These are phyloP conservation scores for Begonia loranthoides DNA, from an alignment of 306 rosid species.

Conservation along the genomic window DNA sequence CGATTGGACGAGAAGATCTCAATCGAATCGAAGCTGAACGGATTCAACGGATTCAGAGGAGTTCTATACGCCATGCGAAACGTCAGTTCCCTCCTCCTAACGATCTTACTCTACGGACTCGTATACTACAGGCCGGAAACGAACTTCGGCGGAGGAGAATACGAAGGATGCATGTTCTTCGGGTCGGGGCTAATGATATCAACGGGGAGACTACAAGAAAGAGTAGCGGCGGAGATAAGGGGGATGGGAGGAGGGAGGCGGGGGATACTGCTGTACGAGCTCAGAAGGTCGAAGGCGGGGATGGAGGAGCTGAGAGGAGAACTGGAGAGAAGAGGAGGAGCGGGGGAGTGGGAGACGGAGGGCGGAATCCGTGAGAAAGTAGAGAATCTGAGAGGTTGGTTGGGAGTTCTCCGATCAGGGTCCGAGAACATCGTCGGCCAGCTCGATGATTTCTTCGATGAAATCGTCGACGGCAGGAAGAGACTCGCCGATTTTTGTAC, in stretches of 20 bases:
- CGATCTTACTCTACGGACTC: conserved; percentile 43
- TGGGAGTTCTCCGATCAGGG: conserved; percentile 60
- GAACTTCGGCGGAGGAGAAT: conserved; percentile 24
- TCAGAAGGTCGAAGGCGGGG: conserved; percentile 39
- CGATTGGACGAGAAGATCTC: conserved; percentile 21
- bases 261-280: conserved; percentile 51
- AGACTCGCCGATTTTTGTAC: conserved; percentile 21
- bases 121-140: conserved; percentile 58
- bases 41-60: conserved; percentile 72
- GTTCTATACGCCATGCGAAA: conserved; percentile 69
- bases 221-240: conserved; percentile 44
- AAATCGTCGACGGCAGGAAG: conserved; percentile 80
- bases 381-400: conserved; percentile 40
- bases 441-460: conserved; percentile 90
- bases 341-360: conserved; percentile 9
- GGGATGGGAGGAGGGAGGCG: conserved; percentile 35
- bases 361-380: not conserved
- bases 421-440: conserved; percentile 48
- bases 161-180: conserved; percentile 21
- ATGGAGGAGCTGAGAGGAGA: conserved; percentile 47
- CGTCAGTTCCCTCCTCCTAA: conserved; percentile 50
- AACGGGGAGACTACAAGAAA: conserved; percentile 41
- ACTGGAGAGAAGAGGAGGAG: conserved; percentile 33
- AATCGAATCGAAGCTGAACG: conserved; percentile 44
- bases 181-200: conserved; percentile 51